Conservation (phyloP, 495 filamentous ascomycete species). For the Xylaria venustula region DNA sequence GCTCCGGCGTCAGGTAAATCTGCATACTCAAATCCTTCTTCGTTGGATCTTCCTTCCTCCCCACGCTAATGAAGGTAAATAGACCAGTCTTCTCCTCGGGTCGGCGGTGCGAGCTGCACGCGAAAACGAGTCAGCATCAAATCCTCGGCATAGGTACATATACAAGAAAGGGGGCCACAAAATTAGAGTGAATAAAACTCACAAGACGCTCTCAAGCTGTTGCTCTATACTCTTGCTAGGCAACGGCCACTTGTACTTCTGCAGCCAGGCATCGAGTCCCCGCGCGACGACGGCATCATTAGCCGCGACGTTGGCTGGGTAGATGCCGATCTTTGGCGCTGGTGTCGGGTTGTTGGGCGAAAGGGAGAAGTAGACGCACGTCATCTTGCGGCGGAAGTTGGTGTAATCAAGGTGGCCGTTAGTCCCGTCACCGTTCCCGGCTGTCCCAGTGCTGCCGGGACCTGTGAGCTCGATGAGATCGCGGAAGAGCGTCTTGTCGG, state of each 20-base stretch:
- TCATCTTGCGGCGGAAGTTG: background rate
- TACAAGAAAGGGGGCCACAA: too few relatives aligned
- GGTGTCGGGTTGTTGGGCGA: background rate
- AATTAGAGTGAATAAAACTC: too few relatives aligned
- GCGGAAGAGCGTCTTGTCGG: background rate
- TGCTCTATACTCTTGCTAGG: too few relatives aligned
- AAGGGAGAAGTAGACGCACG: background rate
- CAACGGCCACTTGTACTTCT: background rate
- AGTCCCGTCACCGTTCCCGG: background rate
- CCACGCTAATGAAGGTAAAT: background rate
- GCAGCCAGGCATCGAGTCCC: background rate
- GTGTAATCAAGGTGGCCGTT: background rate
- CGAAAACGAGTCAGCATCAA: background rate
- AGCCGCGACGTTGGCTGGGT: background rate
- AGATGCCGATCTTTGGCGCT: background rate
- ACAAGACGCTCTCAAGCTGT: too few relatives aligned
- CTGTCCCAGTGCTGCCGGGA: too few relatives aligned
- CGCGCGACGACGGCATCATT: background rate
- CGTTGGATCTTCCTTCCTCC: background rate
- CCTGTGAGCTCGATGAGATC: background rate
- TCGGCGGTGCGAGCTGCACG: background rate
- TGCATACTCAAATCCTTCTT: background rate
- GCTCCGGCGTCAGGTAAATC: background rate
- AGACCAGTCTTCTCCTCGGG: background rate
- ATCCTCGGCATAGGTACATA: too few relatives aligned